Evolutionary conservation across 441 rosid genomes (phyloP).

Genomic region (Euphorbia celastroides): DNA sequence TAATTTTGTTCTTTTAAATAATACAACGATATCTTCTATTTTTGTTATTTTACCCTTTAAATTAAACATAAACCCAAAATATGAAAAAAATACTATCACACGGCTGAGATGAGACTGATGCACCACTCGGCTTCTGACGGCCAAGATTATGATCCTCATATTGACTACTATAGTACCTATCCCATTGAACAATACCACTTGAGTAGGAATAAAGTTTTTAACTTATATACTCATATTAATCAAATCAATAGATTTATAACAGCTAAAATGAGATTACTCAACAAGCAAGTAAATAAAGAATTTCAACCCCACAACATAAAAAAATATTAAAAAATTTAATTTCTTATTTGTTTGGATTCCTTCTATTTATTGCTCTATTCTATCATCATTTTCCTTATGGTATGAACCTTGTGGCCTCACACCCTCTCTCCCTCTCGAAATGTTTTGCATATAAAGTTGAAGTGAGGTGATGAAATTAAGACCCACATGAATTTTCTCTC

Average conservation of each 20-base stretch:
- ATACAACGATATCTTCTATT: neutral
- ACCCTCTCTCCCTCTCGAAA: too few relatives aligned
- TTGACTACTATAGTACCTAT: neutral
- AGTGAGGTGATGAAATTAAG: neutral
- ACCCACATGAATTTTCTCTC: neutral
- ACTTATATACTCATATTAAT: neutral
- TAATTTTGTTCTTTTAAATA: neutral
- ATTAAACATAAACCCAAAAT: neutral
- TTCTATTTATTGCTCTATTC: conserved; percentile 22
- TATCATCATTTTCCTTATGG: conserved; percentile 7
- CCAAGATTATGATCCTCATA: neutral
- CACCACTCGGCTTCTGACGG: too few relatives aligned
- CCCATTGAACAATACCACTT: neutral
- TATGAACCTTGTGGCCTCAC: conserved; percentile 25
- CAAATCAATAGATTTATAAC: neutral
- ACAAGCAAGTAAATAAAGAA: neutral
- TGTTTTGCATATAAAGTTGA: neutral
- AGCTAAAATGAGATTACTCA: neutral
- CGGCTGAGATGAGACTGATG: too few relatives aligned
- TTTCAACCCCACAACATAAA: neutral
- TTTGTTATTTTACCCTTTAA: neutral
- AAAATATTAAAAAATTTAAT: neutral
- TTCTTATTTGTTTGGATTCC: conserved; percentile 8
- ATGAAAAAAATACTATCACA: too few relatives aligned
- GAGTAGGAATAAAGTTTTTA: neutral